Base-by-base conservation (phyloP, 192 early-diverging fungal genomes). In the Neocallimastix lanati region DNA sequence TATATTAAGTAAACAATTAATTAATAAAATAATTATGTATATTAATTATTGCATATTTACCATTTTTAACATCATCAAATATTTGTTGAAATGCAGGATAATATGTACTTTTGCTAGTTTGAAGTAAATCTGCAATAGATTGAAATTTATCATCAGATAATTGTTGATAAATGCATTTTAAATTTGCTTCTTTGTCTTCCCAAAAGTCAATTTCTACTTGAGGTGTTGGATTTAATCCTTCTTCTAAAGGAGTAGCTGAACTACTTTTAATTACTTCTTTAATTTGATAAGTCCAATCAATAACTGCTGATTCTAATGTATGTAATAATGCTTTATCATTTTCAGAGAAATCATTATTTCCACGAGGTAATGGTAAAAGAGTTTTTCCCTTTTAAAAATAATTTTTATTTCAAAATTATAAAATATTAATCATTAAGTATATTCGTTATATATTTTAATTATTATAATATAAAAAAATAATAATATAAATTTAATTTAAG, bases 351-450 rank as follows among this genome's bases (percentile, higher is more conserved):
- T 84, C 76, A 28, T 82, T 83, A n/a, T 87, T 86, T 25, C 87
- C 90, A 79, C 91, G 89, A 12, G 90, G 90, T 13, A 91, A 82
- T 15, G 89, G 90, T 1, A 91, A 86, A 86, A 91, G 86, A 15
- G 90, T 91, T 85, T 90, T 90, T 29, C 90, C 90, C 87, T 91
- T n/a, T n/a, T n/a, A n/a, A n/a, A n/a, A n/a, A n/a, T n/a, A n/a
- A n/a, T n/a, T n/a, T n/a, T n/a, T n/a, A n/a, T n/a, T n/a, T n/a
- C n/a, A n/a, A n/a, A n/a, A n/a, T n/a, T n/a, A n/a, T n/a, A n/a
- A n/a, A n/a, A n/a, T n/a, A n/a, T n/a, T n/a, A n/a, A n/a, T n/a
- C n/a, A n/a, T n/a, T n/a, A n/a, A n/a, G n/a, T n/a, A n/a, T n/a
- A n/a, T n/a, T n/a, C n/a, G n/a, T n/a, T n/a, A n/a, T n/a, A n/a